Base-by-base conservation (phyloP, 2,329 filamentous ascomycete species). In the Fusarium piperis region DNA sequence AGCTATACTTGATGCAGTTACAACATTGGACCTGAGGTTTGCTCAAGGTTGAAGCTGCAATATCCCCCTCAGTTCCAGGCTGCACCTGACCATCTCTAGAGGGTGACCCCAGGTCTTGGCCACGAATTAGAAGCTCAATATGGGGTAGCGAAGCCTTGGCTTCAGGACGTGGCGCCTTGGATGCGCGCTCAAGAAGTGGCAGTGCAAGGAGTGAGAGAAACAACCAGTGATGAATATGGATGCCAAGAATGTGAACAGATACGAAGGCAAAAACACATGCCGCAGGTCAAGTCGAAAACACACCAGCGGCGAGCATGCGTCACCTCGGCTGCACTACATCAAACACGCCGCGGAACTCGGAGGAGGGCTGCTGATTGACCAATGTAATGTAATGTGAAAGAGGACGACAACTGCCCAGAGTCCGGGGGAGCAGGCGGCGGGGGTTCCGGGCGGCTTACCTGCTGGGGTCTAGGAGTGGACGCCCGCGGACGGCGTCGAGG, bases 101-200 rank as follows among this genome's bases (percentile, higher is more conserved):
- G 16, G 52, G 53, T 56, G 46, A 62, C 59, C 67, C 62, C 65
- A 62, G 62, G 72, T 69, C 71, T 76, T 74, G 72, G 74, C 71
- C 38, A 38, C 36, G 44, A 64, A 61, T 69, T 56, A 59, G 33
- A 65, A 48, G 48, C 51, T 68, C 67, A 38, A 73, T 65, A 67
- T 60, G 68, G 68, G 68, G 68, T 68, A 71, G 44, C 61, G 32
- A 61, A 62, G 62, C 61, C 74, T 75, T 75, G 66, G 72, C 72
- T 74, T 62, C 60, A 65, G 59, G 66, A 60, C 62, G 74, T 68
- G 64, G 72, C 72, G 67, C 51, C 48, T 55, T 48, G 16, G 20
- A 56, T 66, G 64, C 55, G 59, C 41, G 33, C 57, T 51, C 52
- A 61, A 57, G 58, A 72, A 71, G 69, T 62, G 69, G 68, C 65